Base-by-base conservation (phyloP, 352 stramenopile genomes). In the Thalassiosira mediterranea region DNA sequence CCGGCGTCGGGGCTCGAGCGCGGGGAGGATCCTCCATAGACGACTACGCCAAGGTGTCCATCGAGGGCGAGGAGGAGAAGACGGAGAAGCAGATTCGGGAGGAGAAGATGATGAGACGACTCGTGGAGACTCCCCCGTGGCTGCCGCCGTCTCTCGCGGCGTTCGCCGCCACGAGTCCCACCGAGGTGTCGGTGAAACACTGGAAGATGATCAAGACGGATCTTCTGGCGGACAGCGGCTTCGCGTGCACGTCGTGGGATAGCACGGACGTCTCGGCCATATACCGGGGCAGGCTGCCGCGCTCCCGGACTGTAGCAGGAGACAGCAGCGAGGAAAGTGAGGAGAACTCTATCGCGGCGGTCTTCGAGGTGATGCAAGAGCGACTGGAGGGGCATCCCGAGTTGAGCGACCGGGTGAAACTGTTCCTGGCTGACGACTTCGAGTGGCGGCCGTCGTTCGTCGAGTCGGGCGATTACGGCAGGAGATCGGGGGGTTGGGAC, bases 371-470 rank as follows among this genome's bases (percentile, higher is more conserved):
- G 28, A 67, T 90, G 47, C 65, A 84, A 47, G 15, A 52, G 3
- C 56, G 68, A 49, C 42, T 90, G n/a, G 32, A 73, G 48, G 65
- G 81, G 48, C 32, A 69, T 29, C n/a, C 34, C 4, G 72, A 74
- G 5, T 38, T 90, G 4, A 25, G 21, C 19, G 64, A 80, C 28
- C 56, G 62, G 38, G 52, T 92, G 3, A 76, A 87, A 64, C 49
- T 92, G 11, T 92, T 92, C 52, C 37, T 89, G 3, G 46, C 87
- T n/a, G 53, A 74, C 26, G 86, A 90, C 64, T 76, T 78, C 26
- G 82, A 90, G 67, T 83, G 59, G 67, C 21, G 32, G 46, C 53
- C 42, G 17, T 29, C 67, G 0, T 46, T 54, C 32, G 61, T 31
- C 10, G 17, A 25, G 21, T 26, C n/a, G 17, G 26, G 40, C 4